Evolutionary conservation across 306 rosid species (phyloP).

Genomic region (Clitoria ternatea): DNA sequence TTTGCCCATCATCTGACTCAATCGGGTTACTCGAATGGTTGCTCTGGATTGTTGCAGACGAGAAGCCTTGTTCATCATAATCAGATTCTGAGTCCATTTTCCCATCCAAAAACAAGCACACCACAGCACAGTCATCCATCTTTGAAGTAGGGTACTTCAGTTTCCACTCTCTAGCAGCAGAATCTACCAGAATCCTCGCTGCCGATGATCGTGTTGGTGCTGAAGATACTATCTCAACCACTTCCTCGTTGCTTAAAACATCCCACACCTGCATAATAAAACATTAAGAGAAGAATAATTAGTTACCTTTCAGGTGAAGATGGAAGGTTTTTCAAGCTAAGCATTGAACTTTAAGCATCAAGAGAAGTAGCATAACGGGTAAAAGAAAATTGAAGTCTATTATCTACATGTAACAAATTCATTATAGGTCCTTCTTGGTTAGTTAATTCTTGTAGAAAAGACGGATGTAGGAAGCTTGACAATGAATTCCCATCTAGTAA

Average conservation of each 20-base stretch:
- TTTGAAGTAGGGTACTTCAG: slow-evolving; percentile 95
- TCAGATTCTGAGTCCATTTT: slow-evolving; percentile 97
- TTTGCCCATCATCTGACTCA: slow-evolving; percentile 85
- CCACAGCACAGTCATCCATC: slow-evolving; percentile 99
- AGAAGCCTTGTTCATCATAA: slow-evolving; percentile 75
- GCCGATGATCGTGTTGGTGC: slow-evolving; percentile 76
- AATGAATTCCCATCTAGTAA: not conserved
- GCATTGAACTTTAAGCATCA: not conserved
- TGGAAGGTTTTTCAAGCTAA: not conserved
- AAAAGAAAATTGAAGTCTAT: not conserved
- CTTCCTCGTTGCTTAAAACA: slow-evolving; percentile 95
- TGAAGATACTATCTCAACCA: slow-evolving; percentile 84
- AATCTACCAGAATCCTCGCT: slow-evolving; percentile 78
- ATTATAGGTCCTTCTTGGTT: not conserved
- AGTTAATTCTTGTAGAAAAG: not conserved
- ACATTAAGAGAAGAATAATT: not conserved
- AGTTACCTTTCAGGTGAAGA: not conserved
- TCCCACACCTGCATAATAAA: slow-evolving; percentile 78
- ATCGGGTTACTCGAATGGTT: slow-evolving; percentile 74
- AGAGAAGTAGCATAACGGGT: not conserved
- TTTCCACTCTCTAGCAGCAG: slow-evolving; percentile 96
- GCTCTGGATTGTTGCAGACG: slow-evolving; percentile 90
- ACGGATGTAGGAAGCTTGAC: not conserved
- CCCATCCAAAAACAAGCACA: slow-evolving; percentile 85
- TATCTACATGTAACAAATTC: not conserved